These are phyloP conservation scores for Sclerotinia minor DNA, from an alignment of 2,329 filamentous ascomycete species.

Conservation along the genomic window DNA sequence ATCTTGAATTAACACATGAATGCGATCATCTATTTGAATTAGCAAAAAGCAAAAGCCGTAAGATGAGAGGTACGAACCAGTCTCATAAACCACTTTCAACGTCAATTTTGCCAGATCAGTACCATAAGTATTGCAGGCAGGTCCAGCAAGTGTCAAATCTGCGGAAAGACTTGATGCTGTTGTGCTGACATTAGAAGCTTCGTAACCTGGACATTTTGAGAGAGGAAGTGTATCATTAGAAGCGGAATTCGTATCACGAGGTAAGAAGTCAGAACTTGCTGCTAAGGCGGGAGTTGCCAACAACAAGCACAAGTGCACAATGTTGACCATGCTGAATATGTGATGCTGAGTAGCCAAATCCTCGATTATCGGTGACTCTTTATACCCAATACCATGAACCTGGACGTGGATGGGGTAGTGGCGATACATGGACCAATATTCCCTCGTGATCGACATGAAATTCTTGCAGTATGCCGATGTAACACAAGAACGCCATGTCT, in stretches of 20 bases:
- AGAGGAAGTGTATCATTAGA: slow-evolving; percentile 29
- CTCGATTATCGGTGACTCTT: background rate
- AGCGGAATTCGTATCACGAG: slow-evolving; percentile 1
- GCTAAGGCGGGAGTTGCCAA: slow-evolving; percentile 9
- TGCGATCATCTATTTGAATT: slow-evolving; percentile 50
- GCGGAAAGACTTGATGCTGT: slow-evolving; percentile 52
- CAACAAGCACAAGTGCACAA: slow-evolving; percentile 11
- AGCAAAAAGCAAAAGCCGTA: slow-evolving; percentile 36
- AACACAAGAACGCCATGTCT: background rate
- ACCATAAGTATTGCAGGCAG: slow-evolving; percentile 61
- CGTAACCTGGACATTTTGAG: slow-evolving; percentile 52
- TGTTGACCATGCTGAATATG: background rate
- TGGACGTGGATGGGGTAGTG: background rate
- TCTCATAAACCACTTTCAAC: slow-evolving; percentile 62
- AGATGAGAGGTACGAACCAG: slow-evolving; percentile 45
- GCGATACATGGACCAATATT: background rate
- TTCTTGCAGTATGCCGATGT: slow-evolving; percentile 2
- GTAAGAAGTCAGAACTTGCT: background rate
- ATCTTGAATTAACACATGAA: slow-evolving; percentile 66
- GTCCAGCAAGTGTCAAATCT: slow-evolving; percentile 57
- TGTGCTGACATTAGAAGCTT: slow-evolving; percentile 50
- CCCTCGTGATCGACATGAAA: background rate
- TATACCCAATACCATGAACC: background rate
- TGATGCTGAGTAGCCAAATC: background rate
- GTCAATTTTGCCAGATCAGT: slow-evolving; percentile 57